Evolutionary conservation across 305 asterid genomes (phyloP), one percentile per base, ranked within the genome.

Genomic region (Solanum hybrid): DNA sequence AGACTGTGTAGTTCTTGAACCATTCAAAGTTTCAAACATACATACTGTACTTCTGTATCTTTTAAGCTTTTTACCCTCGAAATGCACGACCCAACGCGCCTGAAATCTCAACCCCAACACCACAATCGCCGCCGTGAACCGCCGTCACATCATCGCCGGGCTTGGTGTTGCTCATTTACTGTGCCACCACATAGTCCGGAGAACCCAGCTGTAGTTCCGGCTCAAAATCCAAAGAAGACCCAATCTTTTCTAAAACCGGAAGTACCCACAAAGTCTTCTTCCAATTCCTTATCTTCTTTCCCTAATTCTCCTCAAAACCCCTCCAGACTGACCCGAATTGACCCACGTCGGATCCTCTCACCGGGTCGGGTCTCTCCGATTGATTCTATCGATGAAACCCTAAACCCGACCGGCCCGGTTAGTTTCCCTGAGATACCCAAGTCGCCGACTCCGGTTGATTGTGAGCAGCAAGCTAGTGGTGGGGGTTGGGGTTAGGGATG

Each of bases 361-460:
- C 99, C 99, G 91, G 99, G 99, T 65, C 96, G 99, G 94, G 99
- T 97, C 87, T 97, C 99, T 2, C 99, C 99, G 20, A 95, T 97
- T 24, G 88, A 82, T 41, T 81, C 87, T 3, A 26, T 26, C 2
- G 95, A 97, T 88, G 98, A 96, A 38, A 70, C 89, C 13, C 89
- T 38, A 61, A 78, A 29, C 26, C 31, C 26, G 8, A 22, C 22
- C 6, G 33, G 26, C 38, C 88, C 91, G 27, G 27, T 15, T 78
- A 38, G n/a, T 80, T 3, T 36, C 91, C 17, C 88, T 7, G 91
- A 90, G 92, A 90, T 89, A 88, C 93, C 87, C 90, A 90, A 39
- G 78, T 79, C 87, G 13, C 79, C 87, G 77, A 5, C 6, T 36
- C 87, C 73, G 45, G 79, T 80, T 27, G 38, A 45, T 29, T 45